Evolutionary conservation across 495 filamentous ascomycete genomes (phyloP).

Genomic region (Xylaria curta): DNA sequence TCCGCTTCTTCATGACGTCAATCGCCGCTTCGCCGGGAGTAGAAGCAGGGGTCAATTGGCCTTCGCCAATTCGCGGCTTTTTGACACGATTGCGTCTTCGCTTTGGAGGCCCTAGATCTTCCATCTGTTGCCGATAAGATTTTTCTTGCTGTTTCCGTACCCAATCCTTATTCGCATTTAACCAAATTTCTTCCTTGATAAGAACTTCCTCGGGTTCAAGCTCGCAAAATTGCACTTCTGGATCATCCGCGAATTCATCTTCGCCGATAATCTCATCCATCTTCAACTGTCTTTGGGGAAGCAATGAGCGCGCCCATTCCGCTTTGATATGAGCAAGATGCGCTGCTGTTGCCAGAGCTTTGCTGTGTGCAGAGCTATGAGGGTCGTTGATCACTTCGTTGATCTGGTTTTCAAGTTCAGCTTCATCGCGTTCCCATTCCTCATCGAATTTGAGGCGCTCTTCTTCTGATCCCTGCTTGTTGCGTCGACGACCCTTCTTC

Average conservation of each 20-base stretch:
- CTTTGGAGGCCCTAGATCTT: conserved; percentile 59
- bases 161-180: conserved; percentile 91
- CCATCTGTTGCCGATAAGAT: conserved; percentile 68
- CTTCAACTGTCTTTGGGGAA: conserved; percentile 33
- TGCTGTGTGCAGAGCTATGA: conserved; percentile 52
- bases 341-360: conserved; percentile 49
- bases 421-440: conserved; percentile 57
- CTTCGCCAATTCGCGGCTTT: conserved; percentile 64
- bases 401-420: conserved; percentile 57
- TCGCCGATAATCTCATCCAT: conserved; percentile 68
- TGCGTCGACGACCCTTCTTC: conserved; percentile 29
- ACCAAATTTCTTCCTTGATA: conserved; percentile 89
- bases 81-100: conserved; percentile 56
- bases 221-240: conserved; percentile 79
- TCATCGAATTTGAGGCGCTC: conserved; percentile 45
- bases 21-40: conserved; percentile 76
- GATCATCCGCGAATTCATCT: conserved; percentile 83
- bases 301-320: conserved; percentile 40
- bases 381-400: conserved; percentile 55
- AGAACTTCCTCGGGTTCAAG: conserved; percentile 72
- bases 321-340: conserved; percentile 46
- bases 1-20: conserved; percentile 73
- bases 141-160: conserved; percentile 82
- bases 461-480: conserved; percentile 31
- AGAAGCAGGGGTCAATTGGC: conserved; percentile 59